phyloP scores from a whole-genome alignment of 805 yeast genomes.

The Jamesozyma jinghongensis region DNA sequence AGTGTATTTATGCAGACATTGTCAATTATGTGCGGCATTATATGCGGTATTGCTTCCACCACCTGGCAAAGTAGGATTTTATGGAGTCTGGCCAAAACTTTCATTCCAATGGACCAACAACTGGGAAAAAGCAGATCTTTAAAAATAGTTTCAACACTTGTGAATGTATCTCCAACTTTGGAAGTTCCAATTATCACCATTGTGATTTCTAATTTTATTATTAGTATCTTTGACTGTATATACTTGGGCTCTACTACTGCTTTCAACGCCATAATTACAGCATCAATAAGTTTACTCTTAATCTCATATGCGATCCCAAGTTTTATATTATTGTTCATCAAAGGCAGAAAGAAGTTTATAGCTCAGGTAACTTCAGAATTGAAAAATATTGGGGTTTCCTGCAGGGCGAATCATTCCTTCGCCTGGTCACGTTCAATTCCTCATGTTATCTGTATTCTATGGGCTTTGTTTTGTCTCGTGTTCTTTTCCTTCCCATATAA shows the following conservation, averaged over 20 bases:
- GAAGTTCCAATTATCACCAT: conserved; percentile 56
- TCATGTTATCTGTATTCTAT: conserved; percentile 36
- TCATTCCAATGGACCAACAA: conserved; percentile 49
- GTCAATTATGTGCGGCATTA: conserved; percentile 45
- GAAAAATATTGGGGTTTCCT: background rate
- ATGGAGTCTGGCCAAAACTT: conserved; percentile 63
- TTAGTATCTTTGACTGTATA: conserved; percentile 49
- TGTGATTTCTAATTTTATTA: conserved; percentile 42
- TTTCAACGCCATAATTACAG: conserved; percentile 54
- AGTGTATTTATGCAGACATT: conserved; percentile 44
- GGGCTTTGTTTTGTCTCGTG: conserved; percentile 42
- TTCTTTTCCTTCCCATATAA: conserved; percentile 46
- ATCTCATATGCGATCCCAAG: conserved; percentile 49
- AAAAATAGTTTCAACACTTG: too few relatives aligned
- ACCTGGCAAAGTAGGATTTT: conserved; percentile 62
- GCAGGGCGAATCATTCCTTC: background rate
- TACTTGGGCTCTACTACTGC: conserved; percentile 62
- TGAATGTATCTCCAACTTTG: conserved; percentile 35
- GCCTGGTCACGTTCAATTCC: conserved; percentile 6
- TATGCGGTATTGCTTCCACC: conserved; percentile 51
- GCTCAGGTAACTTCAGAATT: conserved; percentile 7
- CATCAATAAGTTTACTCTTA: conserved; percentile 50
- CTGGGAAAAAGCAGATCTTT: background rate
- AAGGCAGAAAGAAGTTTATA: conserved; percentile 33
- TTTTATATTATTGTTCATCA: conserved; percentile 3